phyloP scores from a whole-genome alignment of 1,139 yeast species.

The Yamadazyma aaseri region DNA sequence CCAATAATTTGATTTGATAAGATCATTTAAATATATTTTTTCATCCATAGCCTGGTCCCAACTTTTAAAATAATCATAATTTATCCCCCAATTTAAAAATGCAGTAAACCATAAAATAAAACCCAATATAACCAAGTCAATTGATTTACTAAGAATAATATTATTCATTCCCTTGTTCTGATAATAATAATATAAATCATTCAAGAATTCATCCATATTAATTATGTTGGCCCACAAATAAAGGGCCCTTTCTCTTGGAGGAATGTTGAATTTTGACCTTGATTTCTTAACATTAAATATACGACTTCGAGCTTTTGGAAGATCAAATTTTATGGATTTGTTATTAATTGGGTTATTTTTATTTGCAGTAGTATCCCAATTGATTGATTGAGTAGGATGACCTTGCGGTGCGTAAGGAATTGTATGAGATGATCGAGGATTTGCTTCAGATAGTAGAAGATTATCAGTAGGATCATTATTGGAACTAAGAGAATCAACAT shows the following conservation, averaged over 20 bases:
- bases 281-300: constrained; percentile 14
- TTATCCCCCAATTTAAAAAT: constrained; percentile 80
- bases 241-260: constrained; percentile 75
- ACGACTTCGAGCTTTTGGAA: constrained; percentile 10
- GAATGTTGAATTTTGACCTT: constrained; percentile 27
- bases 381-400: constrained; percentile 8
- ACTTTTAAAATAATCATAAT: constrained; percentile 45
- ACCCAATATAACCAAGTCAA: constrained; percentile 69
- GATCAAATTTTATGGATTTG: constrained; percentile 11
- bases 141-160: constrained; percentile 60
- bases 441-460: constrained; percentile 11
- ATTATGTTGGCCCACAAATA: constrained; percentile 97
- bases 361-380: constrained; percentile 7
- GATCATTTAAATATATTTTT: constrained; percentile 36
- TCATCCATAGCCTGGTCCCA: constrained; percentile 13
- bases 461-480: constrained; percentile 3
- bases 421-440: neutral
- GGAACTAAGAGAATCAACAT: constrained; percentile 11
- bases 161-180: constrained; percentile 82
- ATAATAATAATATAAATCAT: constrained; percentile 81
- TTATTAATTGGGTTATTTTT: constrained; percentile 1
- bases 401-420: constrained; percentile 8
- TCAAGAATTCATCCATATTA: constrained; percentile 80
- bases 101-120: constrained; percentile 79
- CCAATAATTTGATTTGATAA: constrained; percentile 64